These are phyloP conservation scores for Peziza echinospora DNA, from an alignment of 495 filamentous ascomycete species.

Conservation along the genomic window DNA sequence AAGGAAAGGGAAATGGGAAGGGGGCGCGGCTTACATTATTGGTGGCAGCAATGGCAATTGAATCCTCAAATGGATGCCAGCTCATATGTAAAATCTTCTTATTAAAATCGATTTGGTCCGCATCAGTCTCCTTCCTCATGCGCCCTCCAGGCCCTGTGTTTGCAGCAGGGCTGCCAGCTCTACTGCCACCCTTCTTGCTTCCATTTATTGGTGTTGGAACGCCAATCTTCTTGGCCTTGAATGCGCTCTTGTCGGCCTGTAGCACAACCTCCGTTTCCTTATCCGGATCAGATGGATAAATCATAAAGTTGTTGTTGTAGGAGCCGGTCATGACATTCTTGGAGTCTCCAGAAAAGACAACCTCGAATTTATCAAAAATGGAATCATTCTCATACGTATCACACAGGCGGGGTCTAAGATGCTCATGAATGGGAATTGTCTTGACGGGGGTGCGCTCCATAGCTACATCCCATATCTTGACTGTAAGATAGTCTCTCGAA, in stretches of 20 bases:
- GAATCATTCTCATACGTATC: slow-evolving; percentile 99
- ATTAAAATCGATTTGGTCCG: slow-evolving; percentile 99
- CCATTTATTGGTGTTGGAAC: slow-evolving; percentile 92
- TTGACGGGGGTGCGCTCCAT: slow-evolving; percentile 95
- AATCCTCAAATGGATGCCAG: slow-evolving; percentile 99
- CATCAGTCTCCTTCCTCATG: slow-evolving; percentile 98
- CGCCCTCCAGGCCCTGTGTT: slow-evolving; percentile 60
- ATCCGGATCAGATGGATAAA: slow-evolving; percentile 86
- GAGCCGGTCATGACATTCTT: slow-evolving; percentile 99
- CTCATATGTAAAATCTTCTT: slow-evolving; percentile 99
- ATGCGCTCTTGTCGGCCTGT: slow-evolving; percentile 94
- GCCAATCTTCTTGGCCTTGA: slow-evolving; percentile 99
- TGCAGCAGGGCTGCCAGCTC: slow-evolving; percentile 75
- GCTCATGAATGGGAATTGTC: slow-evolving; percentile 96
- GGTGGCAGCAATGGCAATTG: slow-evolving; percentile 96
- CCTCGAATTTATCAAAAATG: slow-evolving; percentile 99
- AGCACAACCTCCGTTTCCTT: slow-evolving; percentile 94
- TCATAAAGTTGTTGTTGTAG: slow-evolving; percentile 99
- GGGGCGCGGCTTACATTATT: slow-evolving; percentile 62
- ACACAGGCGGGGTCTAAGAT: slow-evolving; percentile 80
- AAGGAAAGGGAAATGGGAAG: background rate
- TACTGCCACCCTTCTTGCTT: slow-evolving; percentile 58
- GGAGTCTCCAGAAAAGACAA: slow-evolving; percentile 93
- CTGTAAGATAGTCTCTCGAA: slow-evolving; percentile 90
- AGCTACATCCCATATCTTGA: slow-evolving; percentile 99